A percentile compares a stretch with the other conserved stretches of the same genome.
These are phyloP conservation scores for Prillingera fragicola DNA, from an alignment of 1,284 basidiomycete species.

Conservation along the genomic window DNA sequence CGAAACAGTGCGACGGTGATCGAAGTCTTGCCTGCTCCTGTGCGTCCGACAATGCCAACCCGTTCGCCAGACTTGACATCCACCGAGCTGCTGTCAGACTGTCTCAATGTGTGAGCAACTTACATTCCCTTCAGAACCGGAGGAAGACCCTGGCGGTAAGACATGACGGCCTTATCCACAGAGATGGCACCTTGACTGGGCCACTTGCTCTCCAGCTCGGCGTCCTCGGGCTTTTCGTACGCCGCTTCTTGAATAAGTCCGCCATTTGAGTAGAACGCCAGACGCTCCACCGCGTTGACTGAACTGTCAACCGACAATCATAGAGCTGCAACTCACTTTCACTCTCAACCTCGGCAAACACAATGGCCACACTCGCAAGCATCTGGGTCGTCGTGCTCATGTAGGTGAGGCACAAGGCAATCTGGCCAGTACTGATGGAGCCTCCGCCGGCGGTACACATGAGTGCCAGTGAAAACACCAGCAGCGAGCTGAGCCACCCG, in stretches of 20 bases:
- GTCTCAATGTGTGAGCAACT: constrained; percentile 1
- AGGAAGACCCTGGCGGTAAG: constrained; percentile 50
- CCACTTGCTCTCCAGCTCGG: constrained; percentile 52
- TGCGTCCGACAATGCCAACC: constrained; percentile 51
- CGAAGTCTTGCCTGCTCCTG: constrained; percentile 43
- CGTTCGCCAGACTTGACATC: too few relatives aligned
- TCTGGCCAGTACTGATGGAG: constrained; percentile 60
- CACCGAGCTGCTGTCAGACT: too few relatives aligned
- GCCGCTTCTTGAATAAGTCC: constrained; percentile 58
- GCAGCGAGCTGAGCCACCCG: constrained; percentile 61
- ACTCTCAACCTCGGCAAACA: constrained; percentile 59
- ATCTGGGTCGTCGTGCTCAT: constrained; percentile 45
- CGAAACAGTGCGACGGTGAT: constrained; percentile 52
- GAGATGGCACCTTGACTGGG: constrained; percentile 31
- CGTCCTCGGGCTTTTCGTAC: constrained; percentile 54
- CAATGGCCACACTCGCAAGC: too few relatives aligned
- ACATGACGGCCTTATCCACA: constrained; percentile 43
- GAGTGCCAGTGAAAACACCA: constrained; percentile 59
- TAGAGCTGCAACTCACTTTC: constrained; percentile 32
- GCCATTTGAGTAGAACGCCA: constrained; percentile 57
- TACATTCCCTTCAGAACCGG: constrained; percentile 50
- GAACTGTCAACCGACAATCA: not conserved
- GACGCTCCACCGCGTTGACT: constrained; percentile 65
- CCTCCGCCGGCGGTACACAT: constrained; percentile 48
- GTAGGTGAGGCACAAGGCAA: constrained; percentile 65